Evolutionary conservation across 73 alveolate genomes (phyloP).

Genomic region (Paramecium octaurelia): DNA sequence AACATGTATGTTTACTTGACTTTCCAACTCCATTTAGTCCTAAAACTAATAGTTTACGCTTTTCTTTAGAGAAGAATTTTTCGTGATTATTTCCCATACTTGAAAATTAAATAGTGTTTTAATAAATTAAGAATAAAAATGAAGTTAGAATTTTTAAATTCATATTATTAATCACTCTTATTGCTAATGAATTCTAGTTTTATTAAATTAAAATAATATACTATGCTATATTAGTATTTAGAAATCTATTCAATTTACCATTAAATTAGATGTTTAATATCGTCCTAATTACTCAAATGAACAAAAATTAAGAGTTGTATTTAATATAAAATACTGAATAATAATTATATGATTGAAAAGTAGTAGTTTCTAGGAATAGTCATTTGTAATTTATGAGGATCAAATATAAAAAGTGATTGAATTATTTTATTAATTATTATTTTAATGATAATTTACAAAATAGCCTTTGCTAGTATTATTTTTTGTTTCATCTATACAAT

Average conservation of each 20-base stretch:
- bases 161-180: neutral
- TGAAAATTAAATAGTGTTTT: neutral
- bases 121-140: neutral
- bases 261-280: too few relatives aligned
- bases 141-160: neutral
- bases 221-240: too few relatives aligned
- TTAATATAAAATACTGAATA: too few relatives aligned
- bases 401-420: neutral
- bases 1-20: neutral
- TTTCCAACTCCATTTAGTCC: slow-evolving; percentile 10
- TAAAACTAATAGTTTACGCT: neutral
- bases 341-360: too few relatives aligned
- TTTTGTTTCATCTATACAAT: neutral
- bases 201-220: too few relatives aligned
- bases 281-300: too few relatives aligned
- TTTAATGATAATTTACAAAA: neutral
- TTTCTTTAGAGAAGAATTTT: slow-evolving; percentile 21
- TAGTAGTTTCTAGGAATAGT: too few relatives aligned
- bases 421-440: neutral
- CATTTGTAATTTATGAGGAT: neutral
- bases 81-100: slow-evolving; percentile 21
- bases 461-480: neutral
- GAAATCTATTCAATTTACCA: too few relatives aligned
- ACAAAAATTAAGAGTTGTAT: too few relatives aligned
- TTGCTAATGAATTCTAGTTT: neutral